Base-by-base conservation (phyloP, 129 eudicot species). In the Solidago caesia region DNA sequence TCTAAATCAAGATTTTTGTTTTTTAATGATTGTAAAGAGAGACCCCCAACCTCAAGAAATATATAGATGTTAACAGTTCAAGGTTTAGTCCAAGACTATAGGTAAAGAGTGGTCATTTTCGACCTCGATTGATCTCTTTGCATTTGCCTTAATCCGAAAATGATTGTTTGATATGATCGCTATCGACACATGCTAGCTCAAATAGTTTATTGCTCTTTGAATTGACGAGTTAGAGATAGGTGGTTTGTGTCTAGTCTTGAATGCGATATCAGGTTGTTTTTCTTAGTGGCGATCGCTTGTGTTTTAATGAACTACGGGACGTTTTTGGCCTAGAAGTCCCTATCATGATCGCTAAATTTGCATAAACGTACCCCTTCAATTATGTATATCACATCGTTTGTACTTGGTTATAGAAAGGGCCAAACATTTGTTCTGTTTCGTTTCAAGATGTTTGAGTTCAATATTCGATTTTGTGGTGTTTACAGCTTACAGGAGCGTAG, bases 1-100 rank as follows among this genome's bases (percentile, higher is more conserved):
- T 82, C 78, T 61, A 76, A 66, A 82, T 76, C 82, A 82, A 82
- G 85, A 66, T 73, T 79, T 66, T 77, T 33, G 39, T 33, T 33
- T 69, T 79, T 79, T 73, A 56, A 79, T 73, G 46, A 79, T 79
- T 73, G 15, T 56, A 57, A 79, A 21, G 55, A 65, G 13, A 66
- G 52, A 57, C 45, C 73, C 62, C 79, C 46, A 72, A 48, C 26
- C 67, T 56, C 65, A 33, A 57, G 16, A 25, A 56, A 65, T 72
- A 13, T 33, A 16, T 57, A 44, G 78, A 72, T 44, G 73, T 14
- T 6, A 52, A 78, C 29, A 44, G 1, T 76, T 75, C 72, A 53
- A 55, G 41, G 67, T 56, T 44, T 42, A 13, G 61, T 62, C 46
- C 44, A 55, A 76, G 47, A 55, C 46, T 67, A 56, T 33, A 6